phyloP scores from a whole-genome alignment of 768 basidiomycete species.

The Strobilomyces echinocephalus region DNA sequence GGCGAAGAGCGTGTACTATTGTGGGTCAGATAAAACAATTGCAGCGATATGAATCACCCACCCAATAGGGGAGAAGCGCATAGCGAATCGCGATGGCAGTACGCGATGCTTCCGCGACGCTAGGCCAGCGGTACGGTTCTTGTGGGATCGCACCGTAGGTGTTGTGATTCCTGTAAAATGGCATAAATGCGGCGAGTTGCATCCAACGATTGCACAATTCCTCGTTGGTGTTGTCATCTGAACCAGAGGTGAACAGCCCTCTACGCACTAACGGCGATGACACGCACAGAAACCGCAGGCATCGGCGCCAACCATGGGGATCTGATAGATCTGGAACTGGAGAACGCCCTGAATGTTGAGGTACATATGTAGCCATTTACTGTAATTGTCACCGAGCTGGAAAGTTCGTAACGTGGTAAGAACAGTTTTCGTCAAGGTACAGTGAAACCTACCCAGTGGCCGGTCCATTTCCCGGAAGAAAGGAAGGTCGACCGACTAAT shows the following conservation, averaged over 20 bases:
- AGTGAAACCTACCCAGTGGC: constrained; percentile 50
- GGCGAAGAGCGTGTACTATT: constrained; percentile 66
- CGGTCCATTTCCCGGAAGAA: constrained; percentile 61
- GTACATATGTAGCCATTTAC: constrained; percentile 65
- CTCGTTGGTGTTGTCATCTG: constrained; percentile 6
- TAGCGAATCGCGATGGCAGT: constrained; percentile 65
- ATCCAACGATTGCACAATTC: constrained; percentile 7
- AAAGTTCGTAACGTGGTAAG: constrained; percentile 26
- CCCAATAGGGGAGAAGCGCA: constrained; percentile 72
- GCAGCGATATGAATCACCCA: constrained; percentile 26
- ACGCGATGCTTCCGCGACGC: constrained; percentile 68
- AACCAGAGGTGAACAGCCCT: constrained; percentile 2
- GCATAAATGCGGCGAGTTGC: constrained; percentile 1
- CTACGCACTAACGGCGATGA: background rate
- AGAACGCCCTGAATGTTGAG: constrained; percentile 69
- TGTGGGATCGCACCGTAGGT: constrained; percentile 59
- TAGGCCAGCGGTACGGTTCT: constrained; percentile 76
- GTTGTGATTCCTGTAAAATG: constrained; percentile 42
- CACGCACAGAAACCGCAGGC: constrained; percentile 35
- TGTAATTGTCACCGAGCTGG: constrained; percentile 69
- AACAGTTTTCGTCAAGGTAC: background rate
- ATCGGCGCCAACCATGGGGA: constrained; percentile 78
- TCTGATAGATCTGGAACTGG: constrained; percentile 77
- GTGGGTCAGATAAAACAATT: constrained; percentile 24
- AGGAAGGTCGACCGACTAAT: constrained; percentile 65